phyloP scores from a whole-genome alignment of 2,329 filamentous ascomycete species.

The Epichloe sp. region DNA sequence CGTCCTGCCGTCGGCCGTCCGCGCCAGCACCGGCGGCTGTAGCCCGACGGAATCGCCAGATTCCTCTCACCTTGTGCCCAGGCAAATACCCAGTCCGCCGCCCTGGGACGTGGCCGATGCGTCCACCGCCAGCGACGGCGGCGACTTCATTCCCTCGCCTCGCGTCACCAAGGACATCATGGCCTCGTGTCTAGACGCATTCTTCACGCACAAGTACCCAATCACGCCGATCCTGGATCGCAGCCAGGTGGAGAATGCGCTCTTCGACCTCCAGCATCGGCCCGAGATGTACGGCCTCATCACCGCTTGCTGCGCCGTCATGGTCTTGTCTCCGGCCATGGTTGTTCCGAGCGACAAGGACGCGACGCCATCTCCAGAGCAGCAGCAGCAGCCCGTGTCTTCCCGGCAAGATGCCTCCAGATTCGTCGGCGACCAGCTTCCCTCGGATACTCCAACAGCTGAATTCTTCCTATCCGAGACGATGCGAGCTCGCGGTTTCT shows the following conservation, averaged over 20 bases:
- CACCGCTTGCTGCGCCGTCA: conserved; percentile 16
- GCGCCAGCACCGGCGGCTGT: not conserved
- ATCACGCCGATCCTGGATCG: conserved; percentile 19
- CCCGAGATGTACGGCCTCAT: conserved; percentile 16
- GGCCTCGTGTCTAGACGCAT: conserved; percentile 16
- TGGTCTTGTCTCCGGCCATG: conserved; percentile 17
- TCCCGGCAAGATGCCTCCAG: not conserved
- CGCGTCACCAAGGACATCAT: conserved; percentile 8
- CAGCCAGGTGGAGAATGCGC: conserved; percentile 7
- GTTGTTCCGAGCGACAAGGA: conserved; percentile 1
- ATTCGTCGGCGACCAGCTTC: not conserved
- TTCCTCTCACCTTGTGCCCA: not conserved
- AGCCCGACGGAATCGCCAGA: not conserved
- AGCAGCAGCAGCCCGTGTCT: not conserved
- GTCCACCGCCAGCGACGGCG: conserved; percentile 5
- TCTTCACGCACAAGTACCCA: conserved; percentile 21
- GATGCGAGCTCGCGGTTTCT: conserved; percentile 13
- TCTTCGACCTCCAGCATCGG: conserved; percentile 5
- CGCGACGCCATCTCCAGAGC: not conserved
- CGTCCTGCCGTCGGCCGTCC: not conserved
- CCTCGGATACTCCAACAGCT: conserved; percentile 3
- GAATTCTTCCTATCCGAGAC: conserved; percentile 17
- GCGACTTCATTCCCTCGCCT: not conserved
- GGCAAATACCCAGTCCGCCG: not conserved
- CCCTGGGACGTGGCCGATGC: not conserved